Evolutionary conservation across 2,329 filamentous ascomycete genomes (phyloP).

Genomic region (Xylariomycetidae sp.): DNA sequence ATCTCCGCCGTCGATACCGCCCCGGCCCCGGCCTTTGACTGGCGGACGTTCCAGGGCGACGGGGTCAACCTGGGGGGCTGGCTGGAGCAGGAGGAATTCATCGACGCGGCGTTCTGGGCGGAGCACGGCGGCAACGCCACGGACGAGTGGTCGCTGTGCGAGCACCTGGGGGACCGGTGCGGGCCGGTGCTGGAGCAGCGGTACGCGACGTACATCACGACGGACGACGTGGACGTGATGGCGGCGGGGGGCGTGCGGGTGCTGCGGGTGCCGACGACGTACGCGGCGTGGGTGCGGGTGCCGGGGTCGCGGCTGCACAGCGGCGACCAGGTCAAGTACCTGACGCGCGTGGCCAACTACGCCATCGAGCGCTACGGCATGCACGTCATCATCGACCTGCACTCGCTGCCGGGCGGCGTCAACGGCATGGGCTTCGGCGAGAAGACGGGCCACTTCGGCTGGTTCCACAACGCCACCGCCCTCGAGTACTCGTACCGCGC

Average conservation of each 20-base stretch:
- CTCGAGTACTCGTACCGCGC: not conserved
- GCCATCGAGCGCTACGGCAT: slow-evolving; percentile 21
- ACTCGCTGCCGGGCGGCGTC: slow-evolving; percentile 17
- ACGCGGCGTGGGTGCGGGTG: slow-evolving; percentile 30
- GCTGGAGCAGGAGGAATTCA: slow-evolving; percentile 24
- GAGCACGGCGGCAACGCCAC: slow-evolving; percentile 14
- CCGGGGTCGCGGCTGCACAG: slow-evolving; percentile 26
- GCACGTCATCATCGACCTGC: slow-evolving; percentile 30
- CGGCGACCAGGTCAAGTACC: slow-evolving; percentile 24
- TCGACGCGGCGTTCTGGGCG: slow-evolving; percentile 24
- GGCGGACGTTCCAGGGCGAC: slow-evolving; percentile 13
- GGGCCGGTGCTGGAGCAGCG: slow-evolving; percentile 22
- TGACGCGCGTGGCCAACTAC: slow-evolving; percentile 27
- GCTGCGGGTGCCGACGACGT: slow-evolving; percentile 30
- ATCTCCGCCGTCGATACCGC: too few species aligned
- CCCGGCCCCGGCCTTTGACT: too few species aligned
- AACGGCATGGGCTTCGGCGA: slow-evolving; percentile 27
- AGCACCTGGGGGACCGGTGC: slow-evolving; percentile 22
- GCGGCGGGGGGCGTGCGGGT: slow-evolving; percentile 25
- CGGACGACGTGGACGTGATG: slow-evolving; percentile 26
- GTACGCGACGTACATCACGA: slow-evolving; percentile 26
- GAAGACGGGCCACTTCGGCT: slow-evolving; percentile 22
- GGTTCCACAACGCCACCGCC: slow-evolving; percentile 18
- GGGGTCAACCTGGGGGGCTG: slow-evolving; percentile 27
- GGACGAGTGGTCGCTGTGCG: slow-evolving; percentile 31